Base-by-base conservation (phyloP, 2,329 filamentous ascomycete genomes). In the Polytolypa hystricis region DNA sequence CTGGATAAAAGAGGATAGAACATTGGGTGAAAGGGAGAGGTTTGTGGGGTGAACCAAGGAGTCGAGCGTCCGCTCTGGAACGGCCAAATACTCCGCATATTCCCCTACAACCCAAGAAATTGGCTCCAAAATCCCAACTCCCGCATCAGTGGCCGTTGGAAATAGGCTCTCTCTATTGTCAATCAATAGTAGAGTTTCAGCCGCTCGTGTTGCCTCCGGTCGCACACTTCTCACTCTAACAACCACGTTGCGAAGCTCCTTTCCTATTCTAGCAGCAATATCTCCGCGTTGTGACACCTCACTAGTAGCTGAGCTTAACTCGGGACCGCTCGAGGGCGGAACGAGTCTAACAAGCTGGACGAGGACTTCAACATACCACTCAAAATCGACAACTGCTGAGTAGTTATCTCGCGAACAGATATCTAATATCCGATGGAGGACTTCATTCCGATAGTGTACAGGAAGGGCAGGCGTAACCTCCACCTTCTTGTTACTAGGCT, bases 321-420 rank as follows among this genome's bases (percentile, higher is more conserved):
- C 42, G 21, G 47, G 40, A 19, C 35, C 30, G 29, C 49, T 48
- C n/a, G 39, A 37, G 11, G 51, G 47, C 16, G 62, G 62, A 17
- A 64, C 48, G 38, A 84, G 70, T 53, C 80, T 77, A 27, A 95
- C 77, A 10, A 98, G 71, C 54, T 94, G 85, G 4, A 84, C 81
- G 19, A 98, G 65, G 18, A 94, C 76, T 47, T 91, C 84, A 46
- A 96, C 81, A 57, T 96, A 96, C 91, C 91, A 98, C 47, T 95
- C 89, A 56, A 98, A 98, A 55, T 98, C 89, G 35, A 72, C 66
- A 32, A 98, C 69, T 52, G 86, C 84, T 26, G 74, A 73, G 56
- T 96, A 98, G 42, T 86, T 94, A 46, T 87, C 81, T 45, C 79
- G 77, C 6, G 85, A 84, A 57, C 89, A 96, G 77, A 98, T 93